phyloP scores from a whole-genome alignment of 2,329 filamentous ascomycete species.

The Onygenales sp. region DNA sequence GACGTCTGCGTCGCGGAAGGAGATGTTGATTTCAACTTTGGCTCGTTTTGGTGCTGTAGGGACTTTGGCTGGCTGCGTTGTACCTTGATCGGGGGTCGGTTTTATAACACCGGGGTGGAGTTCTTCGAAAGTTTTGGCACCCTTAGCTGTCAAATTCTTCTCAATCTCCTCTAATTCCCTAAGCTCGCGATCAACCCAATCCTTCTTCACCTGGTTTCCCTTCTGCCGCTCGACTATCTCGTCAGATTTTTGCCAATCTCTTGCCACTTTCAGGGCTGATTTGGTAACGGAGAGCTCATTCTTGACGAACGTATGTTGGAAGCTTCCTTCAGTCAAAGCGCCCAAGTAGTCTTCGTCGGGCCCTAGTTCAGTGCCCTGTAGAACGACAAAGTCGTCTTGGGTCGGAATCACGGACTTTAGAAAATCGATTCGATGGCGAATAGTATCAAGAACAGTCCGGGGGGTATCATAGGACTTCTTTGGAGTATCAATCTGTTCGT shows the following conservation, averaged over 20 bases:
- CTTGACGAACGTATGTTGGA: constrained; percentile 45
- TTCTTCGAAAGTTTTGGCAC: constrained; percentile 58
- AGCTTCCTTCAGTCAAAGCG: constrained; percentile 43
- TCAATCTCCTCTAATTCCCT: constrained; percentile 48
- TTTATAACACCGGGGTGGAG: constrained; percentile 45
- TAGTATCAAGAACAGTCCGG: constrained; percentile 48
- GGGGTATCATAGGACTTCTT: constrained; percentile 27
- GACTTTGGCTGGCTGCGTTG: neutral
- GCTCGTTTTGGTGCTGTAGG: neutral
- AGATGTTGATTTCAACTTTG: constrained; percentile 41
- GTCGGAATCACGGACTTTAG: constrained; percentile 39
- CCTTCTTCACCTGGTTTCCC: neutral
- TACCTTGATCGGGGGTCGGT: constrained; percentile 4
- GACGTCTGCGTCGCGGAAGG: constrained; percentile 41
- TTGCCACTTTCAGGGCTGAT: constrained; percentile 19
- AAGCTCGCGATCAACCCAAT: neutral
- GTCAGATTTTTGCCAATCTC: constrained; percentile 17
- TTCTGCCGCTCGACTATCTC: neutral
- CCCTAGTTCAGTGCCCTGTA: constrained; percentile 1
- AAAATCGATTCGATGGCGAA: constrained; percentile 41
- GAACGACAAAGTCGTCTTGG: neutral
- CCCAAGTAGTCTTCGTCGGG: constrained; percentile 41
- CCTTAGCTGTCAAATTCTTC: constrained; percentile 43
- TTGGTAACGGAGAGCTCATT: constrained; percentile 21
- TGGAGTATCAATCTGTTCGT: constrained; percentile 10